A percentile compares a stretch with the other conserved stretches of the same genome.
Conservation (phyloP, 345 rosid genomes). For the Ailanthus altissimus region DNA sequence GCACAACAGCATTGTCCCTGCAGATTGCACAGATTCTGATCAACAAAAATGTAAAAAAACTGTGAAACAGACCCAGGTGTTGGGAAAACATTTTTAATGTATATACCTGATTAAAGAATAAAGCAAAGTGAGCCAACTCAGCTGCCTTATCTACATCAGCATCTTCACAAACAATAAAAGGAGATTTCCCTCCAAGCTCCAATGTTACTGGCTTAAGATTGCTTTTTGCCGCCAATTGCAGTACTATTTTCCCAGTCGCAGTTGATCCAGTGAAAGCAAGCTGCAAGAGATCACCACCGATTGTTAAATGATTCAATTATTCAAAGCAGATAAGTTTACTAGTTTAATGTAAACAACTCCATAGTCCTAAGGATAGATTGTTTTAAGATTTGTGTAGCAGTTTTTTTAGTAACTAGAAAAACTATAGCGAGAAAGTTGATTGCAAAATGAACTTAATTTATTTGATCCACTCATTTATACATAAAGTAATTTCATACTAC, state of each 20-base stretch:
- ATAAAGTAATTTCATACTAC: background rate
- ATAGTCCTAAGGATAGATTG: background rate
- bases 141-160: constrained; percentile 90
- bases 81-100: constrained; percentile 2
- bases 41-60: constrained; percentile 1
- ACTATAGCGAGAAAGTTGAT: background rate
- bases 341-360: background rate
- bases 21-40: constrained; percentile 13
- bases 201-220: constrained; percentile 90
- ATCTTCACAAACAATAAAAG: constrained; percentile 92
- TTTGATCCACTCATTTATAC: background rate
- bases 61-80: background rate
- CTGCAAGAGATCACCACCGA: constrained; percentile 39
- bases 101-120: constrained; percentile 90
- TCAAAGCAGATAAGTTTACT: background rate
- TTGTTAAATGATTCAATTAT: background rate
- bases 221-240: constrained; percentile 72
- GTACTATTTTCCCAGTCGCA: constrained; percentile 62
- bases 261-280: constrained; percentile 97
- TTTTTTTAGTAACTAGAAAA: background rate
- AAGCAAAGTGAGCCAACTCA: constrained; percentile 76
- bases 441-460: background rate
- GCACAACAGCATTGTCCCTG: constrained; percentile 98
- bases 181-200: constrained; percentile 99
- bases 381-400: background rate